Conservation (phyloP, 2,329 filamentous ascomycete species). For the Myriosclerotinia duriaeana region DNA sequence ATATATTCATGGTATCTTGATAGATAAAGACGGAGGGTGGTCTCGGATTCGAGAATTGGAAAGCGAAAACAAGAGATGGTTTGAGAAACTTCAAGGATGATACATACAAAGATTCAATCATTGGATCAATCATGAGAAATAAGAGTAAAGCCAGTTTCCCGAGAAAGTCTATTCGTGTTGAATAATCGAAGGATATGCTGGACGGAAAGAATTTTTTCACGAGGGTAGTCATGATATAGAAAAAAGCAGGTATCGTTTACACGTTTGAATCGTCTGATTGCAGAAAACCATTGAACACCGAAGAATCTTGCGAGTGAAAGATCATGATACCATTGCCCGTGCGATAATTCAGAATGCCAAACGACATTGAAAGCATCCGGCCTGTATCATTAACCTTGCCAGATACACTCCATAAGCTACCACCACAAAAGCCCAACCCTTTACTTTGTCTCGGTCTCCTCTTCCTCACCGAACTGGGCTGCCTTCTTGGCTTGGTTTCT, state of each 20-base stretch:
- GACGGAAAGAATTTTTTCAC: background rate
- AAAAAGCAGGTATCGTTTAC: conserved; percentile 19
- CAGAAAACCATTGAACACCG: conserved; percentile 25
- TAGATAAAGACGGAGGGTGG: background rate
- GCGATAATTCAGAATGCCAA: conserved; percentile 41
- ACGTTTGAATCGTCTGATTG: conserved; percentile 24
- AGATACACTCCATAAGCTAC: conserved; percentile 41
- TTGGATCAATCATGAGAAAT: background rate
- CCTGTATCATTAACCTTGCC: conserved; percentile 40
- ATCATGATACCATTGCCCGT: conserved; percentile 42
- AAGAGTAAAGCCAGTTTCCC: background rate
- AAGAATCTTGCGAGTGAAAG: conserved; percentile 27
- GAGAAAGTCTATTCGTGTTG: background rate
- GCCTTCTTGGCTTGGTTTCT: conserved; percentile 87
- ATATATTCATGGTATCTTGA: background rate
- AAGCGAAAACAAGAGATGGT: background rate
- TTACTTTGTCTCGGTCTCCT: conserved; percentile 46
- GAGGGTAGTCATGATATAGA: conserved; percentile 6
- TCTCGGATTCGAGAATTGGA: background rate
- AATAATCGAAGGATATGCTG: background rate
- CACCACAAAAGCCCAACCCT: conserved; percentile 36
- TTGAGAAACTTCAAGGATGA: background rate
- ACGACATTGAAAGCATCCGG: conserved; percentile 40
- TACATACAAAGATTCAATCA: background rate
- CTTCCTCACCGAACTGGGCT: conserved; percentile 73